Conservation (phyloP, 2,329 filamentous ascomycete genomes). For the Cytospora chrysosperma region DNA sequence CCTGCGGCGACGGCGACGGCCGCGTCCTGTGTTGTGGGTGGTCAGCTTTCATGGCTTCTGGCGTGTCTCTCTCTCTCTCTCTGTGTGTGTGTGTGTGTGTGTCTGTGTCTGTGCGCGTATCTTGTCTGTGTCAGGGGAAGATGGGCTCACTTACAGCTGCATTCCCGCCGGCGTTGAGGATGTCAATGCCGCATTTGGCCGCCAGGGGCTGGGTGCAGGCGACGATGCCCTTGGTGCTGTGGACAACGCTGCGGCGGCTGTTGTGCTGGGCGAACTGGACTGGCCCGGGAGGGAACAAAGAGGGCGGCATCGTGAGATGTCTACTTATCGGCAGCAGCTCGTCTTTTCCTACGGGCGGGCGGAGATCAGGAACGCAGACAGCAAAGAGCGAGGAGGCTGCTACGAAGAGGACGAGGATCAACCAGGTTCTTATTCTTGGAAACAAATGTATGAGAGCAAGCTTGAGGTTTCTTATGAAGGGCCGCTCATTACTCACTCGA, state of each 20-base stretch:
- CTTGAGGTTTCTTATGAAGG: background rate
- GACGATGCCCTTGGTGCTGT: constrained; percentile 90
- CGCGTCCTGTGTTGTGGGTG: constrained; percentile 68
- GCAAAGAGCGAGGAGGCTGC: too few species aligned
- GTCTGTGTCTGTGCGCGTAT: background rate
- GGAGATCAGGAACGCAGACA: background rate
- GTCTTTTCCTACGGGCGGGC: background rate
- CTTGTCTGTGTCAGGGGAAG: background rate
- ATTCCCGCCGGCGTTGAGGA: constrained; percentile 88
- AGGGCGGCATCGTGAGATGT: constrained; percentile 44
- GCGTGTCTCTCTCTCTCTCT: background rate
- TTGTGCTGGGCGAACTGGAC: constrained; percentile 63
- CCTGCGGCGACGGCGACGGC: constrained; percentile 91
- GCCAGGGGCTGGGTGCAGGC: constrained; percentile 88
- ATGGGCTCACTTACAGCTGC: constrained; percentile 68
- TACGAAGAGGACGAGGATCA: too few species aligned
- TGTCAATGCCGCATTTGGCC: constrained; percentile 78
- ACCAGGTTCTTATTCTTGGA: background rate
- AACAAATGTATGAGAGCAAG: too few species aligned
- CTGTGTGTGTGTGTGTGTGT: background rate
- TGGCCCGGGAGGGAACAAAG: constrained; percentile 47
- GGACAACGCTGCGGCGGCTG: constrained; percentile 85
- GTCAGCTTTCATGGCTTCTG: background rate
- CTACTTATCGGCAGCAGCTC: background rate
- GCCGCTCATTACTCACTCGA: background rate